Percentiles rank a stretch among this genome's conserved stretches.
phyloP scores from a whole-genome alignment of 805 yeast species.

The Myxozyma geophila region DNA sequence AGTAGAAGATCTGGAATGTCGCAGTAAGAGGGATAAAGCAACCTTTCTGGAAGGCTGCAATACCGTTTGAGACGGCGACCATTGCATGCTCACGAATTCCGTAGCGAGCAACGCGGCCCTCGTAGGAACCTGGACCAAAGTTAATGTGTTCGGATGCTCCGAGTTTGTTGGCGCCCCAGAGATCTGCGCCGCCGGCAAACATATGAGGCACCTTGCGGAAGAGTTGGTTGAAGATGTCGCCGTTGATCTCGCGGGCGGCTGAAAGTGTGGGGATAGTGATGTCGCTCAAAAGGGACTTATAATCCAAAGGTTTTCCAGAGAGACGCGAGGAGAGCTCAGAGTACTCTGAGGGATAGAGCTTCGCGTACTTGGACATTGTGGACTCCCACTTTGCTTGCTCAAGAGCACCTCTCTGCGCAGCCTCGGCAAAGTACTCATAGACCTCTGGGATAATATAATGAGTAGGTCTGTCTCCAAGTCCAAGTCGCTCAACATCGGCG shows the following conservation, averaged over 20 bases:
- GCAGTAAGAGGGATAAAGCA: slow-evolving; percentile 52
- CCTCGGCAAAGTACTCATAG: slow-evolving; percentile 44
- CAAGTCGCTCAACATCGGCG: slow-evolving; percentile 37
- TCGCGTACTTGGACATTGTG: slow-evolving; percentile 38
- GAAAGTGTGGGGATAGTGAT: slow-evolving; percentile 36
- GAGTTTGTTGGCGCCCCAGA: slow-evolving; percentile 36
- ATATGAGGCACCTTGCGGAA: slow-evolving; percentile 42
- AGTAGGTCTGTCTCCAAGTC: slow-evolving; percentile 30
- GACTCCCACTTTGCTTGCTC: slow-evolving; percentile 41
- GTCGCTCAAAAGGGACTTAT: slow-evolving; percentile 38
- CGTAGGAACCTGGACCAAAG: background rate
- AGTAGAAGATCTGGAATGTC: slow-evolving; percentile 46
- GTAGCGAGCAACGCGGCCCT: slow-evolving; percentile 25
- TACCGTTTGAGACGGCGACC: slow-evolving; percentile 43
- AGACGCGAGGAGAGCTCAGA: slow-evolving; percentile 42
- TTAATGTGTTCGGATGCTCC: background rate
- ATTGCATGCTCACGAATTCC: slow-evolving; percentile 48
- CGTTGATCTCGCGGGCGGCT: slow-evolving; percentile 33
- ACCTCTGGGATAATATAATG: slow-evolving; percentile 42
- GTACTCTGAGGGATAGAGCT: slow-evolving; percentile 43
- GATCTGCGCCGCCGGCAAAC: slow-evolving; percentile 49
- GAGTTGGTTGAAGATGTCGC: slow-evolving; percentile 42
- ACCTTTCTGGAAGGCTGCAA: slow-evolving; percentile 47
- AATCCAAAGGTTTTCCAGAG: slow-evolving; percentile 42
- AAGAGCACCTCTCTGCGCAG: slow-evolving; percentile 39